A percentile compares a stretch with the other conserved stretches of the same genome.
These are phyloP conservation scores for Phytophthora chlamydospora DNA, from an alignment of 352 stramenopile genomes.

Conservation along the genomic window DNA sequence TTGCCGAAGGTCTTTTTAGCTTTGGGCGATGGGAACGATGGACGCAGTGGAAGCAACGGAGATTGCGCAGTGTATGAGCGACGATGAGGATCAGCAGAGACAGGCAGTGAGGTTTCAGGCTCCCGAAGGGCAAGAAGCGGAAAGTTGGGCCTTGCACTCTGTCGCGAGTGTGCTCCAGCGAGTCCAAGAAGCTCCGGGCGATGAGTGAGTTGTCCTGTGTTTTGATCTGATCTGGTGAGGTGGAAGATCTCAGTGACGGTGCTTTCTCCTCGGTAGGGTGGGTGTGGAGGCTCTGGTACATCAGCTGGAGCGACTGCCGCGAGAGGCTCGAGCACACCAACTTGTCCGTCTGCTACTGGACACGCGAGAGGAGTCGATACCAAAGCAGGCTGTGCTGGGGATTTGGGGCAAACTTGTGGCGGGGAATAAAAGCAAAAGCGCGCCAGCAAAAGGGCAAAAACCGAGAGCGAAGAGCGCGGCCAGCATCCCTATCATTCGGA, in stretches of 20 bases:
- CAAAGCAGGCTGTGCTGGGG: conserved; percentile 52
- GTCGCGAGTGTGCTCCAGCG: conserved; percentile 48
- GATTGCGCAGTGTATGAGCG: conserved; percentile 48
- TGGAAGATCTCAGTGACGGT: background rate
- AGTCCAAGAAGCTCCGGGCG: conserved; percentile 40
- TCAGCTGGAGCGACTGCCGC: conserved; percentile 41
- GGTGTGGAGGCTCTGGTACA: conserved; percentile 41
- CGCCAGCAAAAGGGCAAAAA: background rate
- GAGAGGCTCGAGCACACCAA: conserved; percentile 37
- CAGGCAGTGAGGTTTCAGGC: conserved; percentile 9
- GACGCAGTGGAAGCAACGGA: conserved; percentile 42
- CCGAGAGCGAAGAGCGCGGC: conserved; percentile 47
- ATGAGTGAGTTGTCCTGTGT: conserved; percentile 44
- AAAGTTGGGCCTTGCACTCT: conserved; percentile 30
- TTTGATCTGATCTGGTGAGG: background rate
- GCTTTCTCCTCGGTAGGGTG: conserved; percentile 29
- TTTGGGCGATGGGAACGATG: conserved; percentile 24
- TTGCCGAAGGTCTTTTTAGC: background rate
- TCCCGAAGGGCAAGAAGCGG: conserved; percentile 16
- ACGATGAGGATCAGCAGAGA: conserved; percentile 38
- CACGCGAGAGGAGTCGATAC: conserved; percentile 54
- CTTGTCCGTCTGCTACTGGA: conserved; percentile 59
- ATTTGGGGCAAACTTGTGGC: conserved; percentile 58
- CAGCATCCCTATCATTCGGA: conserved; percentile 57
- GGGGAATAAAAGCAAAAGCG: conserved; percentile 4